Evolutionary conservation across 352 stramenopile genomes (phyloP).

Genomic region (Pythium pyrilobum): DNA sequence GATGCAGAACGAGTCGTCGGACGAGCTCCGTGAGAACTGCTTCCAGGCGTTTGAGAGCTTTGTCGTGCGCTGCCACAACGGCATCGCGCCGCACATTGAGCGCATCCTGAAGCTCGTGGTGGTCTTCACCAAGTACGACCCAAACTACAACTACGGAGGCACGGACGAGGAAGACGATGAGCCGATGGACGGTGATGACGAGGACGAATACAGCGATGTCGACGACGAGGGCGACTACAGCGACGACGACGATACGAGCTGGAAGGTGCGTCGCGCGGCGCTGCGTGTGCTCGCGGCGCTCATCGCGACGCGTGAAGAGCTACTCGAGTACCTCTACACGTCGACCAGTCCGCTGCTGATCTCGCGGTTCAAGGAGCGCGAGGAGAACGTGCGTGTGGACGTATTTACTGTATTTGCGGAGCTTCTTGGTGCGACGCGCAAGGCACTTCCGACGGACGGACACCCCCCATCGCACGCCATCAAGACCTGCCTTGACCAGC

Average conservation of each 20-base stretch:
- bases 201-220: constrained; percentile 75
- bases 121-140: constrained; percentile 96
- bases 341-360: constrained; percentile 83
- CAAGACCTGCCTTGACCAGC: constrained; percentile 40
- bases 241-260: constrained; percentile 93
- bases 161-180: constrained; percentile 88
- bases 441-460: constrained; percentile 31
- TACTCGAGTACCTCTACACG: constrained; percentile 82
- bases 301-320: constrained; percentile 84
- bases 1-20: constrained; percentile 91
- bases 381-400: constrained; percentile 98
- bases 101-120: constrained; percentile 88
- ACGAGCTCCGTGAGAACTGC: constrained; percentile 97
- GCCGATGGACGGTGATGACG: constrained; percentile 81
- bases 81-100: constrained; percentile 94
- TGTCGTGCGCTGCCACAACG: constrained; percentile 93
- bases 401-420: constrained; percentile 94
- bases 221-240: constrained; percentile 89
- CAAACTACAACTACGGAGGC: constrained; percentile 98
- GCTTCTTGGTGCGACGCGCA: constrained; percentile 80
- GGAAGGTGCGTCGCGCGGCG: constrained; percentile 94
- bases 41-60: constrained; percentile 98
- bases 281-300: constrained; percentile 91
- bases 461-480: constrained; percentile 22
- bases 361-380: constrained; percentile 93